A percentile compares a stretch with the other conserved stretches of the same genome.
These are phyloP conservation scores for Codiaeum variegatum DNA, from an alignment of 441 rosid genomes.

Conservation along the genomic window DNA sequence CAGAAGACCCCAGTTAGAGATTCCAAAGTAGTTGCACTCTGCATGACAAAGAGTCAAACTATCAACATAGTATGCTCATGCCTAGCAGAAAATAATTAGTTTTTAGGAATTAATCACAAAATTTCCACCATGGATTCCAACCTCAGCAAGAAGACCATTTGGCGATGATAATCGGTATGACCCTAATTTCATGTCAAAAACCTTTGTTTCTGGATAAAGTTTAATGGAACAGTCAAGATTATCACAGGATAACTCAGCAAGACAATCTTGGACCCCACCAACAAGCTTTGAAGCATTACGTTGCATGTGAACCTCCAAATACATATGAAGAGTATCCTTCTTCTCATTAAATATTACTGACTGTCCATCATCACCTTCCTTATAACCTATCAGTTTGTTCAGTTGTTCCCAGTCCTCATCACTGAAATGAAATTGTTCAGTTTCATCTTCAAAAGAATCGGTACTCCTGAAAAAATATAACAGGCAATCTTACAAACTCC, in stretches of 20 bases:
- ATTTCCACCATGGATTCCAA: conserved; percentile 20
- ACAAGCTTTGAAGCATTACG: conserved; percentile 95
- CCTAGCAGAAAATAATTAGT: conserved; percentile 14
- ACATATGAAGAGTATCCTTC: conserved; percentile 69
- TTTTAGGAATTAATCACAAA: conserved; percentile 1
- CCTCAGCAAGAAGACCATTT: conserved; percentile 92
- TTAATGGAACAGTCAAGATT: conserved; percentile 72
- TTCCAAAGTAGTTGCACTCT: conserved; percentile 82
- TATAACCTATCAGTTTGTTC: conserved; percentile 84
- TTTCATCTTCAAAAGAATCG: conserved; percentile 61
- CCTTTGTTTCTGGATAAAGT: conserved; percentile 92
- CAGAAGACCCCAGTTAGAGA: conserved; percentile 82
- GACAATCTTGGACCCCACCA: conserved; percentile 56
- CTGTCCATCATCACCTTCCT: conserved; percentile 68
- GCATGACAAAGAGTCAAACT: conserved; percentile 32
- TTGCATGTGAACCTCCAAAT: conserved; percentile 83
- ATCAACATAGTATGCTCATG: conserved; percentile 18
- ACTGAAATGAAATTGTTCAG: conserved; percentile 65
- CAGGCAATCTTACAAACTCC: conserved; percentile 2
- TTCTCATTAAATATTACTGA: conserved; percentile 45
- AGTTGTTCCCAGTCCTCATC: conserved; percentile 96
- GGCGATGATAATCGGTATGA: conserved; percentile 94
- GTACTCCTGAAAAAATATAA: conserved; percentile 52
- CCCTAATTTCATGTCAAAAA: conserved; percentile 79
- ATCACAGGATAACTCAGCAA: conserved; percentile 93